A percentile compares a stretch with the other conserved stretches of the same genome.
Conservation (phyloP, 1,284 basidiomycete species). For the Puccinia polysora region DNA sequence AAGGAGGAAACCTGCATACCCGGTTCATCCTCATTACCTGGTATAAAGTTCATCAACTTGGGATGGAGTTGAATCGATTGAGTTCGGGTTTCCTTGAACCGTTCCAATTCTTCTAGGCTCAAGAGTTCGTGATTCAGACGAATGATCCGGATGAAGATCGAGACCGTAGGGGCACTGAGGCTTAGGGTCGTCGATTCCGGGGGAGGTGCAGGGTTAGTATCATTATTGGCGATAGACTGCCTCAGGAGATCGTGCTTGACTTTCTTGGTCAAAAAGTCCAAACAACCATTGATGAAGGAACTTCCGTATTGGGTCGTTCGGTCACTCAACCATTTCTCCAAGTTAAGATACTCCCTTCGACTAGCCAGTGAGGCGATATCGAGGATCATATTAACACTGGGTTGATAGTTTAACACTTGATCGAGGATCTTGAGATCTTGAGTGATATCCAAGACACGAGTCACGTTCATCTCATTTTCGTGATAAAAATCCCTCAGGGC, state of each 20-base stretch:
- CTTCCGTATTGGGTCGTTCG: conserved; percentile 70
- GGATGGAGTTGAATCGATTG: conserved; percentile 92
- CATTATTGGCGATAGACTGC: conserved; percentile 73
- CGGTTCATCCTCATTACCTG: conserved; percentile 77
- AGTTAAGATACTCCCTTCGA: conserved; percentile 83
- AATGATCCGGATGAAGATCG: conserved; percentile 81
- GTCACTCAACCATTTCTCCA: conserved; percentile 93
- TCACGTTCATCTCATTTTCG: conserved; percentile 86
- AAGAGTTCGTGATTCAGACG: conserved; percentile 60
- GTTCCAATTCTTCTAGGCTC: conserved; percentile 68
- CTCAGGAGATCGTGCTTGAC: conserved; percentile 77
- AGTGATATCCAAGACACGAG: conserved; percentile 87
- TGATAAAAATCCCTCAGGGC: conserved; percentile 86
- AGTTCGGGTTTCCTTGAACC: conserved; percentile 87
- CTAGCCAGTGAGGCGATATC: conserved; percentile 91
- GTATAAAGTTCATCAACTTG: conserved; percentile 86
- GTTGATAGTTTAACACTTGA: neutral
- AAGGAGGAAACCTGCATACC: conserved; percentile 86
- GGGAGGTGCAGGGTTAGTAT: too few species aligned
- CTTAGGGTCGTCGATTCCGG: conserved; percentile 71
- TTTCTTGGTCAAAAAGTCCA: conserved; percentile 82
- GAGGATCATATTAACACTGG: conserved; percentile 63
- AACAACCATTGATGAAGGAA: conserved; percentile 79
- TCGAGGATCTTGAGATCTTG: conserved; percentile 70
- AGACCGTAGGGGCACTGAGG: conserved; percentile 76